A percentile compares a stretch with the other conserved stretches of the same genome.
Evolutionary conservation across 805 yeast genomes (phyloP).

Genomic region (Kazachstania kunashirensis): DNA sequence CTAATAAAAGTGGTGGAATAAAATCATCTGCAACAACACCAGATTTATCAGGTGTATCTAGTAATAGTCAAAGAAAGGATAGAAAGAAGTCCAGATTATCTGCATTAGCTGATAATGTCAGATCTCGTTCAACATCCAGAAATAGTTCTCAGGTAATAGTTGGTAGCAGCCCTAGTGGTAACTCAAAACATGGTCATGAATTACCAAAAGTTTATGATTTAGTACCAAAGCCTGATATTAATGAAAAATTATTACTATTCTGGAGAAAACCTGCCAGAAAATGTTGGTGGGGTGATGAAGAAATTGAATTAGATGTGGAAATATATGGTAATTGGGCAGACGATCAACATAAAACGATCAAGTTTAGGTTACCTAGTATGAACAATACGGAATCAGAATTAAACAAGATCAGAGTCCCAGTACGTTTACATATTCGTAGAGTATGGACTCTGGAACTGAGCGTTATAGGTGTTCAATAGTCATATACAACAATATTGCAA

Average conservation of each 20-base stretch:
- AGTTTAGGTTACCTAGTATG: slow-evolving; percentile 11
- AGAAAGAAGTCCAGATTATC: slow-evolving; percentile 50
- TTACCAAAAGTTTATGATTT: slow-evolving; percentile 25
- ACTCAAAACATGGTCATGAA: slow-evolving; percentile 4
- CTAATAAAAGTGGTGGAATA: slow-evolving; percentile 7
- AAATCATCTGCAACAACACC: slow-evolving; percentile 2
- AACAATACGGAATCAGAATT: slow-evolving; percentile 10
- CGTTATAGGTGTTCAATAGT: slow-evolving; percentile 64
- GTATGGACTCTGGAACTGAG: slow-evolving; percentile 96
- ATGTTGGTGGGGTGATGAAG: slow-evolving; percentile 91
- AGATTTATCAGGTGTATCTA: not conserved
- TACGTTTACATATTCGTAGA: slow-evolving; percentile 77
- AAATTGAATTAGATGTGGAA: slow-evolving; percentile 35
- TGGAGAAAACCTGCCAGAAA: slow-evolving; percentile 98
- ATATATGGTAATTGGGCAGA: slow-evolving; percentile 22
- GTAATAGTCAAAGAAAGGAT: slow-evolving; percentile 7
- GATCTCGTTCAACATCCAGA: slow-evolving; percentile 51
- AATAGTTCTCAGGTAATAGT: slow-evolving; percentile 33
- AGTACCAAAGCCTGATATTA: slow-evolving; percentile 29
- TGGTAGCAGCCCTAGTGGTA: slow-evolving; percentile 14
- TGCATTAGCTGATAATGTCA: slow-evolving; percentile 47
- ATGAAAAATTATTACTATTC: slow-evolving; percentile 67
- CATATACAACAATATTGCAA: too few relatives aligned
- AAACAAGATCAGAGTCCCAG: slow-evolving; percentile 28
- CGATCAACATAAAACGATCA: slow-evolving; percentile 7